Percentiles rank a stretch among this genome's conserved stretches.
Conservation (phyloP, 495 filamentous ascomycete genomes). For the Neurospora discreta region DNA sequence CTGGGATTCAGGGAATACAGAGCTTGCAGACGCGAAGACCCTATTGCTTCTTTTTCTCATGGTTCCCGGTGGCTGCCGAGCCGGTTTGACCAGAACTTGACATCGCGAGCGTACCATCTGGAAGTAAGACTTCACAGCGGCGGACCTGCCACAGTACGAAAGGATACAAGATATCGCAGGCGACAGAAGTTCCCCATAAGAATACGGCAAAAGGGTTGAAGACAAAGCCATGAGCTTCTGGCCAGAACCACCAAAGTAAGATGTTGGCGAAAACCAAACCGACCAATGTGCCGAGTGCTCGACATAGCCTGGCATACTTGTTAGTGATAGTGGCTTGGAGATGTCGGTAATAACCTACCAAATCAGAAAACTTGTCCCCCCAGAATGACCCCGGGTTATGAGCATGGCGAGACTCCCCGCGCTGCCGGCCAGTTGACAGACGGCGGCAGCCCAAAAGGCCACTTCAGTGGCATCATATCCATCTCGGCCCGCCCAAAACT, state of each 20-base stretch:
- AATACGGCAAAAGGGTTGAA: slow-evolving; percentile 23
- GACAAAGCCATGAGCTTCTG: slow-evolving; percentile 29
- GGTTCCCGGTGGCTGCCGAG: neutral
- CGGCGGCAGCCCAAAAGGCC: slow-evolving; percentile 27
- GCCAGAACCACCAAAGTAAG: slow-evolving; percentile 31
- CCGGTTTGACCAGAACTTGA: neutral
- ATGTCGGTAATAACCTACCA: slow-evolving; percentile 21
- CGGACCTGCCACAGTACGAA: slow-evolving; percentile 22
- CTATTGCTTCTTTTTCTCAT: neutral
- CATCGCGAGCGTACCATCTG: slow-evolving; percentile 19
- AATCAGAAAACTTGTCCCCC: slow-evolving; percentile 29
- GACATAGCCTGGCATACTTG: slow-evolving; percentile 16
- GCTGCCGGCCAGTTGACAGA: slow-evolving; percentile 20
- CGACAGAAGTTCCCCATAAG: slow-evolving; percentile 19
- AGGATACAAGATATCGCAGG: slow-evolving; percentile 29
- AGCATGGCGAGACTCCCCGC: slow-evolving; percentile 26
- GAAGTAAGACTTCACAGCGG: slow-evolving; percentile 20
- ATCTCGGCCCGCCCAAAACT: slow-evolving; percentile 24
- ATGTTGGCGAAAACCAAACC: slow-evolving; percentile 21
- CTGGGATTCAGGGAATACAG: neutral
- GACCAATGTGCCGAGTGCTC: slow-evolving; percentile 25
- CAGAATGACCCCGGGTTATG: slow-evolving; percentile 24
- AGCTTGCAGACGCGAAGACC: neutral
- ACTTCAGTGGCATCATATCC: slow-evolving; percentile 34
- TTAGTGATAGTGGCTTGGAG: neutral